Evolutionary conservation across 2,329 filamentous ascomycete genomes (phyloP), one percentile per base, ranked within the genome.

Genomic region (Curvularia hawaiiensis): DNA sequence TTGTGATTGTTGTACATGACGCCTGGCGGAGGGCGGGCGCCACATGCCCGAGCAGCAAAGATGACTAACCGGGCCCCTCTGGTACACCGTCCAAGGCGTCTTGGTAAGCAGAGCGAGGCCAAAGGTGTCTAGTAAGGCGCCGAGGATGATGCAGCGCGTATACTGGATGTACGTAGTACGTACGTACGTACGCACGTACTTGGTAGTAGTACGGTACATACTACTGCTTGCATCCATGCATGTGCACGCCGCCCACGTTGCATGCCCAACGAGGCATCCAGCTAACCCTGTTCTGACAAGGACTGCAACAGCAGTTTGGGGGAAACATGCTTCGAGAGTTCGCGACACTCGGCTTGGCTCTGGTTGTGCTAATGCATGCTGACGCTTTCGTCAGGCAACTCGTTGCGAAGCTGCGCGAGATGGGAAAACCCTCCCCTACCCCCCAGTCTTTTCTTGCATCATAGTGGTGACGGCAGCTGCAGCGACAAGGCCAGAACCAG

Each of bases 321-420:
- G 58, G 51, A 56, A 62, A 62, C 60, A 61, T 51, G 59, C 55
- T 69, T 69, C 63, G 63, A 67, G 63, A 65, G 56, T 67, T 56
- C 54, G 63, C 60, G 56, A 55, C 46, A 59, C 65, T 66, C 59
- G 58, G 55, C 64, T 66, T 67, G 50, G 48, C 52, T 38, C 44
- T 49, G n/a, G 46, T 49, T 46, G 26, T 49, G 50, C 46, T 63
- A 51, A 55, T 56, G 53, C 58, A 54, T 12, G 54, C 60, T 59
- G 55, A 62, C 57, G 58, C 60, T 55, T 43, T 45, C 47, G 54
- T 54, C 50, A 51, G 46, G 30, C 38, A 41, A 24, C 33, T 50
- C 46, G 39, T 24, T 41, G 45, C 41, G 38, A 46, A 46, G 38
- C 49, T 48, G 48, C 22, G 44, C 38, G 24, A 24, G 38, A 54